phyloP scores from a whole-genome alignment of 2,329 filamentous ascomycete genomes.

The Helotiales sp. region DNA sequence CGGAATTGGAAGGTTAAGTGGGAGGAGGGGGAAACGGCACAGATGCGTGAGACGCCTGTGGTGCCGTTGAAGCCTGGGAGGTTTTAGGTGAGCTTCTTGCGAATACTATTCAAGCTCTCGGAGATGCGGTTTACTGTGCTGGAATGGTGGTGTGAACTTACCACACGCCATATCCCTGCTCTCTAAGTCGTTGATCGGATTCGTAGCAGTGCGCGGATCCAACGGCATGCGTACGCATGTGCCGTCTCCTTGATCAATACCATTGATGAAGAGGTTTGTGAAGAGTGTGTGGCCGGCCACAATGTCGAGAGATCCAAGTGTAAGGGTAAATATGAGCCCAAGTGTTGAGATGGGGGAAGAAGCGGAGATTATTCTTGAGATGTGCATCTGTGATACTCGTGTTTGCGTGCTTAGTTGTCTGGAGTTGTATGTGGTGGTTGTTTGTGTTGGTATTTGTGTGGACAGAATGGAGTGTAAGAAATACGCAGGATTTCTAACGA shows the following conservation, averaged over 20 bases:
- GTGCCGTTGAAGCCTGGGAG: constrained; percentile 52
- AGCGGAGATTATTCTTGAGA: constrained; percentile 18
- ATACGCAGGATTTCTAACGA: background rate
- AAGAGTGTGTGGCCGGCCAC: constrained; percentile 65
- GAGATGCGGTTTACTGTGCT: no score
- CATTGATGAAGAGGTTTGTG: constrained; percentile 67
- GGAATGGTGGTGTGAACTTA: constrained; percentile 46
- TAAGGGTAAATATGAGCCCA: background rate
- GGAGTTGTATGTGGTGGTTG: background rate
- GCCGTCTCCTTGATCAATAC: constrained; percentile 69
- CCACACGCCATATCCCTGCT: constrained; percentile 74
- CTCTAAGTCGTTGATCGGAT: constrained; percentile 61
- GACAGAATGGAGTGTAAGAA: background rate
- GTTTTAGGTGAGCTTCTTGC: background rate
- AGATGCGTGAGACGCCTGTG: constrained; percentile 54
- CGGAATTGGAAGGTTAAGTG: constrained; percentile 64
- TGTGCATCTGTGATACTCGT: constrained; percentile 11
- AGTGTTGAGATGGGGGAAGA: background rate
- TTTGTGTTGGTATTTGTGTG: background rate
- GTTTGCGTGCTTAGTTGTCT: background rate
- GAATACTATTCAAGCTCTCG: no score
- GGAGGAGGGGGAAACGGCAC: constrained; percentile 40
- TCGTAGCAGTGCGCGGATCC: constrained; percentile 56
- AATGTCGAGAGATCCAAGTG: constrained; percentile 28
- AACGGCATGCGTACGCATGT: constrained; percentile 72